Evolutionary conservation across 1,139 yeast genomes (phyloP).

Genomic region (Saccharomyces hybrid): DNA sequence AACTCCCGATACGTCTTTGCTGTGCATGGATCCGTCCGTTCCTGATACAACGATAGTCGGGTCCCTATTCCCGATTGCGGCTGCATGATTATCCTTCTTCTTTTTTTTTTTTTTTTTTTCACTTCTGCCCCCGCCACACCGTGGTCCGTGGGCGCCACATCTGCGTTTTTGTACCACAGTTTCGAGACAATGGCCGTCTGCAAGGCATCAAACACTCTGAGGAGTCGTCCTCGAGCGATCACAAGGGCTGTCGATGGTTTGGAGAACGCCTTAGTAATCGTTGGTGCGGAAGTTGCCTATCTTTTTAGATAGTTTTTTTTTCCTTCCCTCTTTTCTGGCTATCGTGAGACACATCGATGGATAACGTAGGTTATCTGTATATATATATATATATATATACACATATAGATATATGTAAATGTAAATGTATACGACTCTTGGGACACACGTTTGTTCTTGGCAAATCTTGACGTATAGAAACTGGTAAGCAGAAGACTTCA

Average conservation of each 20-base stretch:
- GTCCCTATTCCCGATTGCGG: not conserved
- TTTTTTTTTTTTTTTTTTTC: not conserved
- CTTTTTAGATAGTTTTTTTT: not conserved
- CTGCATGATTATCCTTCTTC: not conserved
- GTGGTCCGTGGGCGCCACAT: not conserved
- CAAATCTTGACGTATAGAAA: not conserved
- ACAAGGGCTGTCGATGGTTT: not conserved
- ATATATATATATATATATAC: not conserved
- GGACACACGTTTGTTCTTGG: not conserved
- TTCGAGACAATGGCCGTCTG: not conserved
- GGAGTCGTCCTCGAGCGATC: not conserved
- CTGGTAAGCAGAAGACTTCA: not conserved
- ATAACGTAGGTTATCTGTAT: not conserved
- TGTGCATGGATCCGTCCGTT: not conserved
- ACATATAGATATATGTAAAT: too few relatives aligned
- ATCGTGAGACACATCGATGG: not conserved
- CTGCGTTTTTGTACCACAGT: not conserved
- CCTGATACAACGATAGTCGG: not conserved
- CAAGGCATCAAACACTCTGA: not conserved
- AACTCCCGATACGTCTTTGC: not conserved
- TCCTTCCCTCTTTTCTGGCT: not conserved
- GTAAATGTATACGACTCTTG: not conserved
- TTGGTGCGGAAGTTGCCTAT: not conserved
- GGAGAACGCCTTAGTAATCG: not conserved
- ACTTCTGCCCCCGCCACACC: not conserved